Base-by-base conservation (phyloP, 768 basidiomycete species). In the Rossbeevera mucosa region DNA sequence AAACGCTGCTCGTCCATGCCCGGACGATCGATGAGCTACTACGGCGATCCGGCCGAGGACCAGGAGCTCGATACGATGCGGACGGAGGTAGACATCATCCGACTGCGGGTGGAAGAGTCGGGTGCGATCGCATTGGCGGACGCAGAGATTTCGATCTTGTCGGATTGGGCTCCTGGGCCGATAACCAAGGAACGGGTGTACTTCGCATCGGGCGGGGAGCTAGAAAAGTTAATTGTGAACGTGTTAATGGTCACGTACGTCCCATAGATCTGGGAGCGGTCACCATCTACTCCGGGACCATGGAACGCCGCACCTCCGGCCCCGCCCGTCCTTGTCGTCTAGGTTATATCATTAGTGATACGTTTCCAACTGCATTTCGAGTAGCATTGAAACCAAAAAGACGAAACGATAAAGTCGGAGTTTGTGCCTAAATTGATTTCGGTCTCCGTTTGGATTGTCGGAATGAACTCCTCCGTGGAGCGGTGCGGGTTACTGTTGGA, bases 201-300 rank as follows among this genome's bases (percentile, higher is more conserved):
- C 38, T 86, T 90, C 51, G 78, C 88, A 4, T 77, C 81, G 4
- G 73, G 74, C 13, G 84, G 85, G 2, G 79, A 82, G 64, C 62
- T 90, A 63, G 82, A 87, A 64, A 89, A 83, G 68, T 65, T 91
- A 51, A 76, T 88, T 5, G 85, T 91, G 20, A 90, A 91, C 65
- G 79, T 82, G n/a, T 65, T 90, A 47, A 59, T 91, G 43, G 84
- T 90, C 21, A 80, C 82, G 4, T 90, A 74, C 56, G 80, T 90
- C 56, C 81, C 83, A 44, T 85, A 71, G 77, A 38, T n/a, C n/a
- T n/a, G 24, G 52, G 47, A 7, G 20, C 30, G 8, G 33, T 33
- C n/a, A 33, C 33, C 33, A n/a, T 33, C 16, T 33, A 9, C n/a
- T 14, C 13, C 30, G 13, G n/a, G 24, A 5, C 13, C 36, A 21